A percentile compares a stretch with the other conserved stretches of the same genome.
Evolutionary conservation across 2,329 filamentous ascomycete species (phyloP).

Genomic region (Pyrenophora tritici-repentis): DNA sequence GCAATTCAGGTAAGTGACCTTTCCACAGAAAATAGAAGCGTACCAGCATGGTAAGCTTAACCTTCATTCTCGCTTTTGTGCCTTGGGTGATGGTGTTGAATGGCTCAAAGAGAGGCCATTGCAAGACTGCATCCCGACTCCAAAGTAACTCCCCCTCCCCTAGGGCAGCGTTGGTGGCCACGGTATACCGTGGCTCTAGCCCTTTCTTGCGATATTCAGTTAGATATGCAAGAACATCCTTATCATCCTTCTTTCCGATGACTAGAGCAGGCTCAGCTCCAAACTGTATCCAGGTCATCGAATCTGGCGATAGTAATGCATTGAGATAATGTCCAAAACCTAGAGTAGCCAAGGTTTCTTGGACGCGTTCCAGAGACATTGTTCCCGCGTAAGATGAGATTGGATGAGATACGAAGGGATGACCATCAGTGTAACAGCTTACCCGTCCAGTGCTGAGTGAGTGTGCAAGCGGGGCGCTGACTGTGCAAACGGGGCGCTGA

Average conservation of each 20-base stretch:
- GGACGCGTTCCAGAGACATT: slow-evolving; percentile 11
- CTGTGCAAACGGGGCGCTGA: not conserved
- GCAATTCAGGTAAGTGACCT: slow-evolving; percentile 2
- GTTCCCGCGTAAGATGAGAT: not conserved
- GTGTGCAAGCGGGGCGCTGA: not conserved
- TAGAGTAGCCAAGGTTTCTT: slow-evolving; percentile 4
- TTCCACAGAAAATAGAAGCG: slow-evolving; percentile 15
- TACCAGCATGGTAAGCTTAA: slow-evolving; percentile 12
- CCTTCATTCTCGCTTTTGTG: slow-evolving; percentile 1
- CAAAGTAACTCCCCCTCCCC: not conserved
- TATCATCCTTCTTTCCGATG: slow-evolving; percentile 1
- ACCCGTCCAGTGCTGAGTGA: not conserved
- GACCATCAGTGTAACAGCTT: not conserved
- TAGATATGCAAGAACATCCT: slow-evolving; percentile 14
- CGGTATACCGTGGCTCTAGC: slow-evolving; percentile 11
- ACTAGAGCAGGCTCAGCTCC: slow-evolving; percentile 2
- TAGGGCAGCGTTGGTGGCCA: too few species aligned
- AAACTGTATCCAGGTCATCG: slow-evolving; percentile 10
- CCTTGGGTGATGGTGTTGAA: slow-evolving; percentile 10
- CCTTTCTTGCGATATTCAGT: slow-evolving; percentile 5
- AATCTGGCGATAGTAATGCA: slow-evolving; percentile 6
- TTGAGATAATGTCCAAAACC: slow-evolving; percentile 6
- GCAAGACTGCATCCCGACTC: slow-evolving; percentile 6
- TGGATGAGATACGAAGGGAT: not conserved
- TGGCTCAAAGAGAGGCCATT: slow-evolving; percentile 8